A percentile compares a stretch with the other conserved stretches of the same genome.
These are phyloP conservation scores for Cucumis hystrix DNA, from an alignment of 306 rosid species.

Conservation along the genomic window DNA sequence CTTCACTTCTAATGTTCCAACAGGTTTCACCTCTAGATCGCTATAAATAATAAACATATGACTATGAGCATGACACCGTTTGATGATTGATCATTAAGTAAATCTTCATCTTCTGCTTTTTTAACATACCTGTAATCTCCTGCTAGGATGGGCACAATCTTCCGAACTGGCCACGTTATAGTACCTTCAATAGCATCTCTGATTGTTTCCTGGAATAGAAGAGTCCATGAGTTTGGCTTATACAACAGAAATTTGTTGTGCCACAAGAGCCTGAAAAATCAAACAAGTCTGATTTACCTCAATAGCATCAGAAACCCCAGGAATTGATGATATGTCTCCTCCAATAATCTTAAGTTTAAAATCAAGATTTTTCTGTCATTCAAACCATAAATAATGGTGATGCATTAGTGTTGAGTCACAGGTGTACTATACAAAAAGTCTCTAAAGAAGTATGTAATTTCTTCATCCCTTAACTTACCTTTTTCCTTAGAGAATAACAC, in stretches of 20 bases:
- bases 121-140: constrained; percentile 73
- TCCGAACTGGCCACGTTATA: constrained; percentile 88
- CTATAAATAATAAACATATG: constrained; percentile 20
- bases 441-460: not conserved
- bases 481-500: constrained; percentile 64
- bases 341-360: constrained; percentile 78
- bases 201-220: constrained; percentile 55
- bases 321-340: constrained; percentile 66
- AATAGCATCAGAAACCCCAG: constrained; percentile 73
- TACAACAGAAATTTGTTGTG: not conserved
- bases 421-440: not conserved
- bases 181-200: constrained; percentile 85
- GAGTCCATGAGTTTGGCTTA: not conserved
- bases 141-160: constrained; percentile 59
- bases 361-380: constrained; percentile 71
- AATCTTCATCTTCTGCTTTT: not conserved
- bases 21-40: constrained; percentile 66
- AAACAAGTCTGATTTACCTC: constrained; percentile 37
- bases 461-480: constrained; percentile 26
- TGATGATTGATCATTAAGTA: not conserved
- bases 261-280: not conserved
- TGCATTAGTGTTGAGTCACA: not conserved
- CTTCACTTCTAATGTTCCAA: constrained; percentile 76
- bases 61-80: not conserved
- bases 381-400: constrained; percentile 8